Conservation (phyloP, 1,284 basidiomycete species). For the Puccinia coronata region DNA sequence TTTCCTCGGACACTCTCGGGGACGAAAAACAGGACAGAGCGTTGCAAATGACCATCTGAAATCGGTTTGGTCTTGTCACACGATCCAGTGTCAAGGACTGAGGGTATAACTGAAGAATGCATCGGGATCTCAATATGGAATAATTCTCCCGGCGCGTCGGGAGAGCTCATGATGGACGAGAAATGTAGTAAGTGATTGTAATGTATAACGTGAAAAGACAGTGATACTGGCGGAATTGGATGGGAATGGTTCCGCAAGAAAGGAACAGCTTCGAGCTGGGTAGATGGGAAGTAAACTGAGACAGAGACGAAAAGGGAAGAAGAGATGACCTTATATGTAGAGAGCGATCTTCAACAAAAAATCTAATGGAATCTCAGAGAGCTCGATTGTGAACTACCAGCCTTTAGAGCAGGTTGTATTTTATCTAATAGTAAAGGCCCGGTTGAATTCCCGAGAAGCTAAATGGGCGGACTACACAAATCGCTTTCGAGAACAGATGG, state of each 20-base stretch:
- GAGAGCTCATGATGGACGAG: slow-evolving; percentile 17
- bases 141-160: slow-evolving; percentile 5
- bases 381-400: neutral
- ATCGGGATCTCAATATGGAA: slow-evolving; percentile 21
- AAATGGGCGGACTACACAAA: neutral
- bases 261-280: slow-evolving; percentile 15
- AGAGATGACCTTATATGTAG: slow-evolving; percentile 9
- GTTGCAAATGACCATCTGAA: slow-evolving; percentile 1
- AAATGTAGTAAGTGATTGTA: slow-evolving; percentile 2
- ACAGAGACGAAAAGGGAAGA: neutral
- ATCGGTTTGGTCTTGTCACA: neutral
- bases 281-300: neutral
- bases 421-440: slow-evolving; percentile 8
- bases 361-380: neutral
- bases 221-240: neutral
- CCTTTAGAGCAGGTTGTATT: neutral
- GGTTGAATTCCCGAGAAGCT: neutral
- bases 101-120: slow-evolving; percentile 19
- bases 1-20: slow-evolving; percentile 17
- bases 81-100: neutral
- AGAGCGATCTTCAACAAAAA: slow-evolving; percentile 10
- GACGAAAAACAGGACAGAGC: slow-evolving; percentile 41
- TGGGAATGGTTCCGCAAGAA: neutral
- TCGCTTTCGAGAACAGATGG: neutral
- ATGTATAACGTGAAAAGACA: neutral